A percentile compares a stretch with the other conserved stretches of the same genome.
These are phyloP conservation scores for Triangularia verruculosa DNA, from an alignment of 2,329 filamentous ascomycete species.

Conservation along the genomic window DNA sequence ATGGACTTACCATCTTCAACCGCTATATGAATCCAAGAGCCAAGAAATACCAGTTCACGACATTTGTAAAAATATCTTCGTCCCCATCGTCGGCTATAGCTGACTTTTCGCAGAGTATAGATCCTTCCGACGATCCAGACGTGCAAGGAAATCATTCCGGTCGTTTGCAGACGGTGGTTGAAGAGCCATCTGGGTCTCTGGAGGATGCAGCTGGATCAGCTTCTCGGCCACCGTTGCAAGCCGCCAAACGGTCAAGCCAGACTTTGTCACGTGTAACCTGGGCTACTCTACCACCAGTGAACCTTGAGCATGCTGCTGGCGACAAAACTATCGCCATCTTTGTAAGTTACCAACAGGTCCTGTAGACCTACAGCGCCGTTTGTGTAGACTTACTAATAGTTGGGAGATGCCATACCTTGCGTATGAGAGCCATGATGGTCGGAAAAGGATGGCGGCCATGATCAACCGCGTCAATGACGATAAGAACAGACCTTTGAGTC, in stretches of 20 bases:
- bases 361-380: not conserved
- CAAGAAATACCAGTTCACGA: slow-evolving; percentile 4
- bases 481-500: not conserved
- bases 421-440: slow-evolving; percentile 20
- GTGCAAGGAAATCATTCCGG: not conserved
- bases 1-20: slow-evolving; percentile 11
- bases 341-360: not conserved
- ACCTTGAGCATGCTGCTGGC: not conserved
- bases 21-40: slow-evolving; percentile 14
- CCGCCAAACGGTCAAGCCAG: not conserved
- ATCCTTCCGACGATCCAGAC: not conserved
- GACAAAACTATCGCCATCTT: not conserved
- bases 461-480: not conserved
- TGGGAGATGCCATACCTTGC: slow-evolving; percentile 23
- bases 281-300: not conserved
- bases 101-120: not conserved
- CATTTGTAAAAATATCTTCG: not conserved
- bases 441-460: slow-evolving; percentile 32
- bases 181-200: not conserved
- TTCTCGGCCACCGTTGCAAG: not conserved
- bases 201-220: not conserved
- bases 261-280: not conserved
- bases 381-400: not conserved
- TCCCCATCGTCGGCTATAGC: not conserved
- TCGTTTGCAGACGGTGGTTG: not conserved